Base-by-base conservation (phyloP, 306 rosid species). In the Dalbergia cultrata region DNA sequence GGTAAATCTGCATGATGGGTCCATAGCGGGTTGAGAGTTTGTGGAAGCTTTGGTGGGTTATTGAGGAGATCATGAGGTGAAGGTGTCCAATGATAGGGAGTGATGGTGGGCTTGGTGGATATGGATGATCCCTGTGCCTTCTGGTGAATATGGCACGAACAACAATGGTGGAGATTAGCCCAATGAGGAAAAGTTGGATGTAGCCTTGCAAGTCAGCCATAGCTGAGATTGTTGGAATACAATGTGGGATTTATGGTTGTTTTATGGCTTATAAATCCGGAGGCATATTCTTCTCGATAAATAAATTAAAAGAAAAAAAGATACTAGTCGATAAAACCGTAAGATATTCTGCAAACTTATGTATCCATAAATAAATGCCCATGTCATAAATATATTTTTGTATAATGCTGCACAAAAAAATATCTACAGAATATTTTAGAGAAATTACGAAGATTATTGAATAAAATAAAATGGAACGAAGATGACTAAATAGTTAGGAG, bases 31-130 rank as follows among this genome's bases (percentile, higher is more conserved):
- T 44, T 19, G 91, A 73, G 45, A 90, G 86, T 9, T 64, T 73
- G 72, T 79, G 84, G 19, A 89, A 65, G 18, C 66, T 66, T 45
- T 71, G 88, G 87, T 89, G 86, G 7, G 89, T 86, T 9, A 87
- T 3, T 13, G 22, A 35, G 3, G 81, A 78, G 17, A 83, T 76
- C n/a, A n/a, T n/a, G 14, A 82, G 84, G 79, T 85, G 75, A 35
- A 86, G 90, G 76, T 88, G 89, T 7, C 89, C 90, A 0, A 89
- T 82, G 72, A 89, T 49, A 0, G 92, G 92, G 0, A 89, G 76
- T 7, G 89, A 34, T 9, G 9, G 74, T n/a, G 90, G 92, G 21
- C 87, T 72, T 0, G 90, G 92, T 8, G 89, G 90, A 26, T 53
- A 7, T 16, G 57, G 74, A 3, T 16, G 75, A 33, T 19, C 41